Percentiles rank a stretch among this genome's conserved stretches.
phyloP scores from a whole-genome alignment of 139 green algal genomes.

The Micromonas commoda region DNA sequence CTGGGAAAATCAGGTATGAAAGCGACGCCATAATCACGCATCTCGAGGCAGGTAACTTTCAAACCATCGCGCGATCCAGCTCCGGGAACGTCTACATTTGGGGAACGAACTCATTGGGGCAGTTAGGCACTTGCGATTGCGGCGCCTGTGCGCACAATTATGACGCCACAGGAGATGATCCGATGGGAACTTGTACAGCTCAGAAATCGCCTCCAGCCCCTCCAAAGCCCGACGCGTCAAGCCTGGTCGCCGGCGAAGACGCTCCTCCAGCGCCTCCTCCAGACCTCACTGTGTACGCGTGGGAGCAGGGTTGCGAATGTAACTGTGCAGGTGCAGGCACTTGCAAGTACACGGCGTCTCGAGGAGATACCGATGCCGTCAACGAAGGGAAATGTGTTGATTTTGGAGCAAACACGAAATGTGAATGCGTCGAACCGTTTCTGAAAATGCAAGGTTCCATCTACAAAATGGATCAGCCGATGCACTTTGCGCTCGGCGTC shows the following conservation, averaged over 20 bases:
- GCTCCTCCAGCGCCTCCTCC: background rate
- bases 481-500: background rate
- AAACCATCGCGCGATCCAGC: background rate
- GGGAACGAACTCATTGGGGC: conserved; percentile 27
- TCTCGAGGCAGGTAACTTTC: conserved; percentile 13
- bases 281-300: background rate
- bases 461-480: conserved; percentile 4
- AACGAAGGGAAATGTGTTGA: conserved; percentile 12
- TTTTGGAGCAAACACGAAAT: background rate
- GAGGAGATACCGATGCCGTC: background rate
- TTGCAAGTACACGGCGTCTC: background rate
- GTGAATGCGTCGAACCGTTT: background rate
- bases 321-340: background rate
- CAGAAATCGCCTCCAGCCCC: too few relatives aligned
- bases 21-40: background rate
- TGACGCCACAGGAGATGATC: background rate
- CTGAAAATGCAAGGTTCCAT: background rate
- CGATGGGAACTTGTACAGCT: too few relatives aligned
- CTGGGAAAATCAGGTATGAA: background rate
- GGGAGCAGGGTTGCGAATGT: background rate
- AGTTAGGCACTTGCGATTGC: conserved; percentile 25
- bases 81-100: conserved; percentile 17
- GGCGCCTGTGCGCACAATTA: conserved; percentile 8
- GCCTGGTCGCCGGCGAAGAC: conserved; percentile 6
- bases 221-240: too few relatives aligned